A percentile compares a stretch with the other conserved stretches of the same genome.
phyloP scores from a whole-genome alignment of 768 basidiomycete species.

The Termitomyces sp. region DNA sequence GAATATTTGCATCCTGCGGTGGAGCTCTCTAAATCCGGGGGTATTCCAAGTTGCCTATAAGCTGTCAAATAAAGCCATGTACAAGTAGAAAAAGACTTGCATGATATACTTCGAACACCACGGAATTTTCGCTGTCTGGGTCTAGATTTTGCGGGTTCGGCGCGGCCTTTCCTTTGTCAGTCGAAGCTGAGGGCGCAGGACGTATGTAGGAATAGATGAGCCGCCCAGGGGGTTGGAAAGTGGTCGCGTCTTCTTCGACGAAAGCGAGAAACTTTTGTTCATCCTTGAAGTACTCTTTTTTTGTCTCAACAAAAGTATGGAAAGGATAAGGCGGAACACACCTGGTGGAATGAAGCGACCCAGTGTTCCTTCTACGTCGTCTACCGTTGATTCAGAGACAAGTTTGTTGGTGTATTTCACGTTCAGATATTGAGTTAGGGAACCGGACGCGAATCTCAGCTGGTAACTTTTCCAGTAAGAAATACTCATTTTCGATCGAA shows the following conservation, averaged over 20 bases:
- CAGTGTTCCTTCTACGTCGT: conserved; percentile 81
- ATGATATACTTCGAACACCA: conserved; percentile 90
- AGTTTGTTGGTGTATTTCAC: conserved; percentile 68
- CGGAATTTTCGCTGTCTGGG: conserved; percentile 49
- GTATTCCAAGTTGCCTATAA: conserved; percentile 76
- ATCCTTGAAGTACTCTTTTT: conserved; percentile 66
- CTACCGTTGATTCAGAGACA: conserved; percentile 60
- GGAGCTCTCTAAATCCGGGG: conserved; percentile 87
- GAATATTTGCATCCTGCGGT: conserved; percentile 90
- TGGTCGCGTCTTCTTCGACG: conserved; percentile 72
- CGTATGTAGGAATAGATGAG: conserved; percentile 75
- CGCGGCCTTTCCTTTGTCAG: conserved; percentile 52
- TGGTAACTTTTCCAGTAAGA: conserved; percentile 21
- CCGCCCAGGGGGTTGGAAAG: conserved; percentile 75
- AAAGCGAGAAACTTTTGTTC: conserved; percentile 59
- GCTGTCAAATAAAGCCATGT: not conserved
- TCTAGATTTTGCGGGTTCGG: conserved; percentile 32
- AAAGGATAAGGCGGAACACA: conserved; percentile 20
- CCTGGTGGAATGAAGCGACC: conserved; percentile 75
- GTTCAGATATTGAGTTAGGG: conserved; percentile 69
- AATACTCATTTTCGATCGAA: not conserved
- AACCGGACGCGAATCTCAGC: conserved; percentile 87
- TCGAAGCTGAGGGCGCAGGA: conserved; percentile 33
- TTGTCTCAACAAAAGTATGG: conserved; percentile 1
- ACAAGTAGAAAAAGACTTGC: conserved; percentile 38